These are phyloP conservation scores for Paramecium caudatum DNA, from an alignment of 73 alveolate species.

Conservation along the genomic window DNA sequence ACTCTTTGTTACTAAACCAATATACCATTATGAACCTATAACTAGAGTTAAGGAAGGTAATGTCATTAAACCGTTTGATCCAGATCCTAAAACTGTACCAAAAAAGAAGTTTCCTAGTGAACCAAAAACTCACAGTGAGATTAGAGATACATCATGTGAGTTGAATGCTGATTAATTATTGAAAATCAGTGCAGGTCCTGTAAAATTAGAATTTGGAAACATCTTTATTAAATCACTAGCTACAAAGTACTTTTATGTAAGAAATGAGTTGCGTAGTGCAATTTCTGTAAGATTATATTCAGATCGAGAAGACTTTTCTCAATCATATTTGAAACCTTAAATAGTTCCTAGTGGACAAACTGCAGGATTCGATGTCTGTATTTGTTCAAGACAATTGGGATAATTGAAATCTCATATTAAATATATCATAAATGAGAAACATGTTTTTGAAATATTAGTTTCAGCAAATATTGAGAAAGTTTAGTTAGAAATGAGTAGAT, in stretches of 20 bases:
- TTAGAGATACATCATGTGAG: constrained; percentile 93
- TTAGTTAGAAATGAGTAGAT: constrained; percentile 83
- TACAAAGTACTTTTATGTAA: constrained; percentile 92
- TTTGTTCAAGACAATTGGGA: constrained; percentile 83
- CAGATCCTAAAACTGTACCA: constrained; percentile 89
- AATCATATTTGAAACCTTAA: constrained; percentile 89
- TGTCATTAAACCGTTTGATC: constrained; percentile 67
- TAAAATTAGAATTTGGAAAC: constrained; percentile 92
- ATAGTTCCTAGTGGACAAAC: constrained; percentile 97
- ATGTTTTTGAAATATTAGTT: constrained; percentile 91
- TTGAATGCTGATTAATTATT: constrained; percentile 95
- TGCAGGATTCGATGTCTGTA: constrained; percentile 95
- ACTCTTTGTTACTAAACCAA: constrained; percentile 88
- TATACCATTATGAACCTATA: constrained; percentile 87
- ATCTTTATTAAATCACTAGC: constrained; percentile 93
- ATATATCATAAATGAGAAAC: constrained; percentile 94
- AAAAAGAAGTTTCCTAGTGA: constrained; percentile 87
- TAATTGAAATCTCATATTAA: constrained; percentile 89
- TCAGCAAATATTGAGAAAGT: constrained; percentile 95
- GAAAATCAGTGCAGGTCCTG: constrained; percentile 95
- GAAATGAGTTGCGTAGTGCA: constrained; percentile 93
- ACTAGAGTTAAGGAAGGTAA: constrained; percentile 53
- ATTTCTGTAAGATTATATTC: constrained; percentile 92
- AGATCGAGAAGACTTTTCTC: constrained; percentile 87
- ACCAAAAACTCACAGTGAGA: constrained; percentile 97